These are phyloP conservation scores for Dipteronia sinensis DNA, from an alignment of 345 rosid species.

Conservation along the genomic window DNA sequence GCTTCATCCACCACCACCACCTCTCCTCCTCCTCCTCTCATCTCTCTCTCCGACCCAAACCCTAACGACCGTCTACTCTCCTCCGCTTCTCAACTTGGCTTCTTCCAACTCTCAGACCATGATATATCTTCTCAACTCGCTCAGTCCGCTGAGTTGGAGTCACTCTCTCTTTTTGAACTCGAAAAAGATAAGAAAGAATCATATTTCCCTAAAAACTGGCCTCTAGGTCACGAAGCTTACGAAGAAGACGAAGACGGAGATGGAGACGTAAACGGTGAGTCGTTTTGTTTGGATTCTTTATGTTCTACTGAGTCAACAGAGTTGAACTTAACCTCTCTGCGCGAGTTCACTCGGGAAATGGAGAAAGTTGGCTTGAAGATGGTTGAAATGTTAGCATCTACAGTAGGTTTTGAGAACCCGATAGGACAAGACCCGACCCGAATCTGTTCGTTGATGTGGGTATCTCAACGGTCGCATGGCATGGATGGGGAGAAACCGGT, in stretches of 20 bases:
- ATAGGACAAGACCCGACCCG: conserved; percentile 49
- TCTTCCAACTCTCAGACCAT: conserved; percentile 55
- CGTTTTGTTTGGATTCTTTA: conserved; percentile 54
- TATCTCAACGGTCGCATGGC: conserved; percentile 35
- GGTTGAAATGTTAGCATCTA: conserved; percentile 42
- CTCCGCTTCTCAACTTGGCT: conserved; percentile 47
- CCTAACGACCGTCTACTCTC: conserved; percentile 36
- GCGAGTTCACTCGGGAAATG: conserved; percentile 44
- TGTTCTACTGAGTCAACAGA: conserved; percentile 40
- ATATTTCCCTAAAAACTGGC: conserved; percentile 69
- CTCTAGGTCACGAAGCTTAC: conserved; percentile 58
- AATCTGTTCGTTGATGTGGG: conserved; percentile 53
- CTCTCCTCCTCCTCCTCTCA: conserved; percentile 34
- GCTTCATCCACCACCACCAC: conserved; percentile 2
- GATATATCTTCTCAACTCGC: conserved; percentile 53
- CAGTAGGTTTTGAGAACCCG: conserved; percentile 60
- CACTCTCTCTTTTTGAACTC: conserved; percentile 56
- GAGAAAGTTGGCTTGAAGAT: conserved; percentile 61
- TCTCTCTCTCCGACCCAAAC: conserved; percentile 40
- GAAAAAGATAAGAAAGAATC: conserved; percentile 39
- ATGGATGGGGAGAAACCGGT: conserved; percentile 26
- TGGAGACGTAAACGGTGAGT: conserved; percentile 36
- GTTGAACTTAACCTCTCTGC: conserved; percentile 42
- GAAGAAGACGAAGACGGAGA: conserved; percentile 42
- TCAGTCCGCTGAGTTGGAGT: conserved; percentile 57